Evolutionary conservation across 2,329 filamentous ascomycete genomes (phyloP), one percentile per base, ranked within the genome.

Genomic region (Diaporthe vaccinii): DNA sequence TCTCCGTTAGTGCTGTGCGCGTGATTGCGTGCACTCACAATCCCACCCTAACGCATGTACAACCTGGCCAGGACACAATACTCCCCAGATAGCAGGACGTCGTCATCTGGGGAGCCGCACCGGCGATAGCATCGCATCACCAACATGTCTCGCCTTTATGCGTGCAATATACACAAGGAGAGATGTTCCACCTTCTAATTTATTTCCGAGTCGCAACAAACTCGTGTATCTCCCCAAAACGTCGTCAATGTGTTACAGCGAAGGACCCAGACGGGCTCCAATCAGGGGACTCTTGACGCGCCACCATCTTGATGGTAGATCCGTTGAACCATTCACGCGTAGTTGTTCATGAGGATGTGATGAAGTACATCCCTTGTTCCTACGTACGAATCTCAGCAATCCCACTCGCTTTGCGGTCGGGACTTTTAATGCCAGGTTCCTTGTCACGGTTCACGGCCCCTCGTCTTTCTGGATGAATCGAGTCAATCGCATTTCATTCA

Each of bases 91-190:
- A 8, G 8, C 22, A 12, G 17, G 28, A 20, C 22, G 22, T 68
- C 62, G 62, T 53, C 62, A 68, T 53, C n/a, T 39, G 46, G 7
- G 44, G 44, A 53, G 44, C 46, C n/a, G 22, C 31, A 39, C 65
- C n/a, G 65, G 34, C 46, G 34, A 41, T 17, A 69, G 51, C 65
- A 53, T 41, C 31, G 14, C 31, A 69, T 55, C 46, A 69, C 65
- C 34, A 39, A 53, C 15, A 25, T 55, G 49, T 69, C 65, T 68
- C 46, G 46, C 14, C 22, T 68, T 39, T 39, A 28, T 53, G 62
- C 15, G 4, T 15, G 34, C 31, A n/a, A 53, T 51, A 39, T 53
- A 53, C 31, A 67, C 28, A 67, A 51, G 25, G 17, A 67, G 28
- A 25, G 12, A 49, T 8, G 62, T 68, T 36, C 31, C 44, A 39